Evolutionary conservation across 2,329 filamentous ascomycete genomes (phyloP).

Genomic region (Ophiostoma triangulosporum): DNA sequence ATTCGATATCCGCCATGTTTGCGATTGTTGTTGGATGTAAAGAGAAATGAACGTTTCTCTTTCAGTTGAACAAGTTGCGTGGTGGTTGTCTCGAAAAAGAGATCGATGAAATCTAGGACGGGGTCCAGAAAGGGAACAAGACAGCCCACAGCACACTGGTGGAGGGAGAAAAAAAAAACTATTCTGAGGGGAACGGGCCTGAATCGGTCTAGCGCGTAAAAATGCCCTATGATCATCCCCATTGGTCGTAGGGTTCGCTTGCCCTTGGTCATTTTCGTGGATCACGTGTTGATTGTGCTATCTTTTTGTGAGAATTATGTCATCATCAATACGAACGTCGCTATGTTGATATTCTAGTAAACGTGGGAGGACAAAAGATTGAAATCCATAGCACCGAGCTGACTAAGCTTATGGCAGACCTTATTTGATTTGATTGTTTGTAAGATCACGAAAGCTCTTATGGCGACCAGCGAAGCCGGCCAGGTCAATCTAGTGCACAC

Average conservation of each 20-base stretch:
- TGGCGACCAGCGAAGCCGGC: too few relatives aligned
- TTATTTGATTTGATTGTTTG: too few relatives aligned
- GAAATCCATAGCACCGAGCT: too few relatives aligned
- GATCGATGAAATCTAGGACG: neutral
- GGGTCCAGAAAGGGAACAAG: neutral
- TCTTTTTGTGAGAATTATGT: too few relatives aligned
- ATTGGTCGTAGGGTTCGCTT: conserved; percentile 5
- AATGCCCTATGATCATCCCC: conserved; percentile 2
- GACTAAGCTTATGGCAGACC: neutral
- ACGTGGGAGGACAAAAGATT: too few relatives aligned
- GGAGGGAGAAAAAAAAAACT: conserved; percentile 1
- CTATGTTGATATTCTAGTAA: too few relatives aligned
- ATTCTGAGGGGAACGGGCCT: neutral
- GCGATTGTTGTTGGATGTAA: conserved; percentile 24
- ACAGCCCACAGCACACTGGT: conserved; percentile 1
- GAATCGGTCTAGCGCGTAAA: neutral
- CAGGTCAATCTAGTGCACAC: too few relatives aligned
- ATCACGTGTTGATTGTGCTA: neutral
- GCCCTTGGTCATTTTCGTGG: conserved; percentile 6
- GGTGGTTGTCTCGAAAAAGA: conserved; percentile 7
- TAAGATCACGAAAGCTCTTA: too few relatives aligned
- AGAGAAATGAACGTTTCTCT: conserved; percentile 7
- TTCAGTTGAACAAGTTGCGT: conserved; percentile 11
- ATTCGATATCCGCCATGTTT: conserved; percentile 60
- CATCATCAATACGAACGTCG: too few relatives aligned